A percentile compares a stretch with the other conserved stretches of the same genome.
phyloP scores from a whole-genome alignment of 169 alveolate genomes.

The Plasmodium coatneyi region DNA sequence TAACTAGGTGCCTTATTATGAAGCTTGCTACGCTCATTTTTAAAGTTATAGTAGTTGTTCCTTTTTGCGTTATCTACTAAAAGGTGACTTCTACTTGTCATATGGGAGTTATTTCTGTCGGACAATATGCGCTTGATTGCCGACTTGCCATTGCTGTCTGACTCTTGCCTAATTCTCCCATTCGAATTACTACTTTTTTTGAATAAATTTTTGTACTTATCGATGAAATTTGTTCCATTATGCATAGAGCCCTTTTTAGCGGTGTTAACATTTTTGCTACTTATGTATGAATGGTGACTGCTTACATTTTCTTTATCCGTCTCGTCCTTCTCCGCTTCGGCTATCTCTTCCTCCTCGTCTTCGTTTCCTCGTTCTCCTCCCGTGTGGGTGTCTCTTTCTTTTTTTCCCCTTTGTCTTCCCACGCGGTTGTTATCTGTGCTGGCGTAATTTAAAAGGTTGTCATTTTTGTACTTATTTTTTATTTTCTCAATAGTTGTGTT shows the following conservation, averaged over 20 bases:
- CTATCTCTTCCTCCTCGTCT: not conserved
- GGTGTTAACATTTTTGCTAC: slow-evolving; percentile 13
- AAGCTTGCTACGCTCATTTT: slow-evolving; percentile 12
- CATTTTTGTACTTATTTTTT: slow-evolving; percentile 61
- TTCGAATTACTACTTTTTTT: not conserved
- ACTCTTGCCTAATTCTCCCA: slow-evolving; percentile 27
- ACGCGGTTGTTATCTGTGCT: slow-evolving; percentile 29
- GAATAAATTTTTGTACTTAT: slow-evolving; percentile 2
- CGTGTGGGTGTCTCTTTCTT: not conserved
- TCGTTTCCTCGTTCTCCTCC: not conserved
- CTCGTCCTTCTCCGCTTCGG: not conserved
- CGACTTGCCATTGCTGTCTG: not conserved
- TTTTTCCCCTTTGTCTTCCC: slow-evolving; percentile 5
- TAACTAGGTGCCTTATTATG: not conserved
- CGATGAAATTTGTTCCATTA: slow-evolving; percentile 19
- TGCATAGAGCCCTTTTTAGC: slow-evolving; percentile 21
- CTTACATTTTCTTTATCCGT: not conserved
- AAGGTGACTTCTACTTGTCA: slow-evolving; percentile 1
- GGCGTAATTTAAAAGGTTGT: slow-evolving; percentile 33
- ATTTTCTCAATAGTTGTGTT: slow-evolving; percentile 23
- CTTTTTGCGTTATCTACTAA: slow-evolving; percentile 6
- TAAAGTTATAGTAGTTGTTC: slow-evolving; percentile 3
- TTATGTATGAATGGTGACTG: slow-evolving; percentile 14
- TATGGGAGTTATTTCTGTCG: slow-evolving; percentile 26
- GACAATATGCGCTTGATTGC: not conserved